phyloP scores from a whole-genome alignment of 345 rosid species.

The Linum usitatissimum region DNA sequence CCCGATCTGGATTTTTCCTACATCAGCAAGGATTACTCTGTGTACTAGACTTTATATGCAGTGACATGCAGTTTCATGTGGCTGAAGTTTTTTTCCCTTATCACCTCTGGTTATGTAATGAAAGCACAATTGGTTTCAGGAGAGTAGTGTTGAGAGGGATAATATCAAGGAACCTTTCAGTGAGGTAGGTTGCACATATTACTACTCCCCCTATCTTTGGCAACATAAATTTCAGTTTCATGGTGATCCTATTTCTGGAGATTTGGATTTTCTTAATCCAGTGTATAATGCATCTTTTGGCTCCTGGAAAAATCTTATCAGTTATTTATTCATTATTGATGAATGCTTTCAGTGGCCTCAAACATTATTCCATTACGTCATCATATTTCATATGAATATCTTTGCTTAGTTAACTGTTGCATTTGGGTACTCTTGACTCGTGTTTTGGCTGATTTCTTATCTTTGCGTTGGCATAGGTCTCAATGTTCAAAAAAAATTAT shows the following conservation, averaged over 20 bases:
- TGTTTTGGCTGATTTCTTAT: not conserved
- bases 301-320: not conserved
- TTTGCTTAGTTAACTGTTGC: not conserved
- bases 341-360: not conserved
- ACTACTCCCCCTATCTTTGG: not conserved
- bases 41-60: not conserved
- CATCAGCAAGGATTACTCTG: not conserved
- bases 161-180: slow-evolving; percentile 81
- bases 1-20: not conserved
- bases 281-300: not conserved
- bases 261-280: not conserved
- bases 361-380: not conserved
- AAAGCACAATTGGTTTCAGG: slow-evolving; percentile 41
- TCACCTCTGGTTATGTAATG: slow-evolving; percentile 8
- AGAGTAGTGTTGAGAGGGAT: slow-evolving; percentile 82
- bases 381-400: not conserved
- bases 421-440: not conserved
- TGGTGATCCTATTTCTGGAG: not conserved
- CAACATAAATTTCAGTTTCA: not conserved
- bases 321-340: not conserved
- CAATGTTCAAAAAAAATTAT: slow-evolving; percentile 90
- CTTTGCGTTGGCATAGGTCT: slow-evolving; percentile 38
- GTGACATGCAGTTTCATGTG: not conserved
- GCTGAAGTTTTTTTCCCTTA: not conserved
- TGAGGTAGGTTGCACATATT: slow-evolving; percentile 41